Base-by-base conservation (phyloP, 2,329 filamentous ascomycete species). In the Nannizzia gypsea region DNA sequence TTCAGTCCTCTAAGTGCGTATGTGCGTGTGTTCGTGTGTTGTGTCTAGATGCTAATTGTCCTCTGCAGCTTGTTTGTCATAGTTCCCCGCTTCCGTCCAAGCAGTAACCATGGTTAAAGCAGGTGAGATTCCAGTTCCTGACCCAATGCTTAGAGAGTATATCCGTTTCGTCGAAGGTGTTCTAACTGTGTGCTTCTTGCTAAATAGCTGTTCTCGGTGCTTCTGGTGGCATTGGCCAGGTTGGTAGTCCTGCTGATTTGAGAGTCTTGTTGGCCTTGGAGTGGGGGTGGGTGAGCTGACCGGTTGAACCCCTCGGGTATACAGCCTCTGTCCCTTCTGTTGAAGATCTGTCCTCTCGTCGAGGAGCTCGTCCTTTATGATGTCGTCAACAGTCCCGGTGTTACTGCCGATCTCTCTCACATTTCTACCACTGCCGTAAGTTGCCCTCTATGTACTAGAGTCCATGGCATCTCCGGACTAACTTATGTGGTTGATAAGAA, bases 331-430 rank as follows among this genome's bases (percentile, higher is more conserved):
- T 99, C 93, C 66, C 89, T 99, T 67, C 88, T 99, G 69, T 83
- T 97, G 74, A 99, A 99, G 84, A 84, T 88, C 67, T 89, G 82
- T 72, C 88, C 90, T 66, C 84, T 90, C 71, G 82, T 99, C 70
- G 87, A 92, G 71, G 89, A 97, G 80, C 89, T 99, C 70, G 82
- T 90, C 63, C 88, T 99, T 69, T 99, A 96, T 82, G 93, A 99
- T 95, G 91, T 99, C 67, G 92, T 97, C 77, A 96, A 97, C 83
- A 95, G 90, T 57, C 91, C 90, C 69, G 93, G 93, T 77, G 93
- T 99, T 72, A 89, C 91, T 66, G 86, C 92, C 71, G 93, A 99
- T 75, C 85, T 99, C 63, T 96, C 91, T 63, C 93, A 99, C 82
- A 97, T 99, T 78, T 96, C 92, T 62, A 89, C 90, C 64, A 82